These are phyloP conservation scores for Daedaleopsis nitida DNA, from an alignment of 768 basidiomycete genomes.

Conservation along the genomic window DNA sequence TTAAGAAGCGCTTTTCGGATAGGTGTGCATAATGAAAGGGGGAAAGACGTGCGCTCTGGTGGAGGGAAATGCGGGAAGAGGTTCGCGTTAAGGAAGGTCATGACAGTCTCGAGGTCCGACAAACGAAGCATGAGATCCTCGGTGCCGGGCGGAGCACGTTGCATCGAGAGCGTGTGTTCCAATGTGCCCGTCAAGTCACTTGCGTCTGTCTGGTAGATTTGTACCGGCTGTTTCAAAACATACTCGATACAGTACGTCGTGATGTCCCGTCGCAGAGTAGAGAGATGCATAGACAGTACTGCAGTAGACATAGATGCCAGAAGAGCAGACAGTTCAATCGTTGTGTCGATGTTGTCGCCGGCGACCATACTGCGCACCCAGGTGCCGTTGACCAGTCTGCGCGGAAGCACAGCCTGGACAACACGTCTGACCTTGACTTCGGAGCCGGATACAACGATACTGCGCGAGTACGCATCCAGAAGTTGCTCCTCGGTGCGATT, in stretches of 20 bases:
- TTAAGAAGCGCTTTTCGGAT: constrained; percentile 62
- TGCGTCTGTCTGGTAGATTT: constrained; percentile 40
- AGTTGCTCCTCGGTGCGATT: constrained; percentile 69
- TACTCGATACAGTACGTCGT: constrained; percentile 58
- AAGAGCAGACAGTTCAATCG: constrained; percentile 54
- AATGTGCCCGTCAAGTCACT: constrained; percentile 33
- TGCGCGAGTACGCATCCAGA: constrained; percentile 63
- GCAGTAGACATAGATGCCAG: constrained; percentile 59
- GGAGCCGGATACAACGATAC: constrained; percentile 52
- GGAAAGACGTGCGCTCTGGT: constrained; percentile 47
- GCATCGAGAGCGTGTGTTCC: constrained; percentile 51
- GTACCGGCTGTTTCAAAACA: constrained; percentile 54
- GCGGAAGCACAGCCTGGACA: constrained; percentile 46
- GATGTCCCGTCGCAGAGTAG: constrained; percentile 67
- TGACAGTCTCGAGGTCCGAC: constrained; percentile 52
- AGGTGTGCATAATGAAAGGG: constrained; percentile 61
- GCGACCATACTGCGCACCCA: neutral
- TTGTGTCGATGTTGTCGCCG: constrained; percentile 61
- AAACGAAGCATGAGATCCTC: constrained; percentile 47
- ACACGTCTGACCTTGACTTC: constrained; percentile 52
- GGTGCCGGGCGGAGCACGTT: constrained; percentile 44
- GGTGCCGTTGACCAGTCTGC: constrained; percentile 22
- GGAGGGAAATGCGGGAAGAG: constrained; percentile 60
- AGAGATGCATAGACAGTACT: constrained; percentile 57
- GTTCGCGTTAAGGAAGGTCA: constrained; percentile 63